These are phyloP conservation scores for Cubamyces lactineus DNA, from an alignment of 768 basidiomycete species.

Conservation along the genomic window DNA sequence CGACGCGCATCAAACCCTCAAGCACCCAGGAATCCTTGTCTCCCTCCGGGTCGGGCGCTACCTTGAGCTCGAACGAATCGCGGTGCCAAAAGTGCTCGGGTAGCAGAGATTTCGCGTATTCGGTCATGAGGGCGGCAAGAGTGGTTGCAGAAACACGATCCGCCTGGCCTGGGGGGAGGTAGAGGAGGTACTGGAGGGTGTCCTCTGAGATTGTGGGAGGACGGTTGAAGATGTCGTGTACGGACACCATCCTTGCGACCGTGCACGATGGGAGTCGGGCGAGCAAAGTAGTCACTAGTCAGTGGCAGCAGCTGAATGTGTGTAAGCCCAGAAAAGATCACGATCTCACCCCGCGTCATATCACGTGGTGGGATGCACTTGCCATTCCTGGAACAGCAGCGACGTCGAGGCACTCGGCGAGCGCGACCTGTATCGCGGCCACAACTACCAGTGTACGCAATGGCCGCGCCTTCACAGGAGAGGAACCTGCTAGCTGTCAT, in stretches of 20 bases:
- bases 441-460: not conserved
- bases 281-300: not conserved
- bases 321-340: not conserved
- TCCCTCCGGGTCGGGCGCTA: slow-evolving; percentile 50
- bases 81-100: slow-evolving; percentile 80
- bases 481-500: slow-evolving; percentile 92
- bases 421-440: not conserved
- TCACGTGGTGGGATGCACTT: slow-evolving; percentile 19
- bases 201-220: slow-evolving; percentile 85
- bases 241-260: slow-evolving; percentile 12
- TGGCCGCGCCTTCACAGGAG: slow-evolving; percentile 66
- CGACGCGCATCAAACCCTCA: slow-evolving; percentile 87
- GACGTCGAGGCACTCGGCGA: slow-evolving; percentile 5
- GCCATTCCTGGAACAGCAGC: slow-evolving; percentile 12
- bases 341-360: slow-evolving; percentile 24
- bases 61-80: slow-evolving; percentile 79
- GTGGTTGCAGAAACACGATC: slow-evolving; percentile 66
- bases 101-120: slow-evolving; percentile 57
- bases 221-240: slow-evolving; percentile 65
- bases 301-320: not conserved
- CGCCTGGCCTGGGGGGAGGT: slow-evolving; percentile 55
- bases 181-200: slow-evolving; percentile 75
- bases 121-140: slow-evolving; percentile 68
- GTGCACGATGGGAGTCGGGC: too few species aligned
- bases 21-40: slow-evolving; percentile 53